Evolutionary conservation across 129 eudicot species (phyloP), one percentile per base, ranked within the genome.

Genomic region (Gnaphalium uliginosum): DNA sequence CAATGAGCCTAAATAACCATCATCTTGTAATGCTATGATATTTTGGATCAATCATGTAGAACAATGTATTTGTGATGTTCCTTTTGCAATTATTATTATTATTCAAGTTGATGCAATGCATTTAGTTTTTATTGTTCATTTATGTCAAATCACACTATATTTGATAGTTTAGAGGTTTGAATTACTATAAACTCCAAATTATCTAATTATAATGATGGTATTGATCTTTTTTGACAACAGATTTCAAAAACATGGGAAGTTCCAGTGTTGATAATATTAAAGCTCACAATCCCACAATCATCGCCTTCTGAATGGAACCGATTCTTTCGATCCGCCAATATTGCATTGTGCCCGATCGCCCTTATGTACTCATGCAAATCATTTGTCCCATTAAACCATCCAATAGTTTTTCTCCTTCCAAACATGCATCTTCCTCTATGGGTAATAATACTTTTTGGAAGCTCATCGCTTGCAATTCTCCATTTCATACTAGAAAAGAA

Each of bases 261-360:
- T 71, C 99, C 97, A 2, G 89, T 95, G 56, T 66, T 89, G 3
- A 33, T 83, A 51, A 87, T 95, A 54, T 79, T 95, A 78, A 91
- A 89, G 76, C 94, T 95, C 84, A 95, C 97, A 14, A 81, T 95
- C 66, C 99, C 99, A 1, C 89, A 84, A 77, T 66, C 92, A 54
- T 83, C 96, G 25, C 96, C 97, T 54, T 89, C 89, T 14, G 85
- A 95, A 65, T 95, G 99, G 99, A 95, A 81, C 86, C 81, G 97
- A 79, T 84, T 91, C 57, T 89, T 83, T 70, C 87, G 79, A 73
- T 95, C 96, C 32, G 94, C 99, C 48, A 95, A 91, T 69, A 85
- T 95, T 8, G 99, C 87, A 27, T 84, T 95, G 53, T 95, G 97
- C 80, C 99, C 97, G 4, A 84, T 95, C 22, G 90, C 88, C 33